Conservation (phyloP, 768 basidiomycete genomes). For the Collybia sordida region DNA sequence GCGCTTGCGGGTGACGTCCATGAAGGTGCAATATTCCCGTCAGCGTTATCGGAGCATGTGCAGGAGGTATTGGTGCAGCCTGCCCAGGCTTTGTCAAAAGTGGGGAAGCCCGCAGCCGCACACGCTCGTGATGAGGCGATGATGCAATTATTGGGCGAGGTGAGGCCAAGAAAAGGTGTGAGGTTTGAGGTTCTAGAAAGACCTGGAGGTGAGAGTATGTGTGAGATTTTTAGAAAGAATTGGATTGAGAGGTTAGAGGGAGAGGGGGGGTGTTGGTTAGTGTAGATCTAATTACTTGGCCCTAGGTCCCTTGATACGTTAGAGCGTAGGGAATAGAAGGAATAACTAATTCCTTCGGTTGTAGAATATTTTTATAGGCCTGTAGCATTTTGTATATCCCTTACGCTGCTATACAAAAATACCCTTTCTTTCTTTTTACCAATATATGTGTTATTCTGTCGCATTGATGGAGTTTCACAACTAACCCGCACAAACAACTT, state of each 20-base stretch:
- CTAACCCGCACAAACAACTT: no score
- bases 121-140: constrained; percentile 26
- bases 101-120: constrained; percentile 9
- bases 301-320: no score
- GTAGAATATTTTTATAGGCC: no score
- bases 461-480: no score
- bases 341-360: no score
- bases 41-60: constrained; percentile 24
- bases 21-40: constrained; percentile 8
- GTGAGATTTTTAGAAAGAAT: constrained; percentile 13
- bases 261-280: constrained; percentile 10
- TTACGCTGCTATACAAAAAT: no score
- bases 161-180: constrained; percentile 9
- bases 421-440: no score
- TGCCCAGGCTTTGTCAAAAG: constrained; percentile 15
- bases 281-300: no score
- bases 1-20: constrained; percentile 18
- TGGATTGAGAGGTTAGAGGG: constrained; percentile 19
- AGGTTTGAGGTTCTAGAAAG: constrained; percentile 10
- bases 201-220: not conserved
- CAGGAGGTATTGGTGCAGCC: constrained; percentile 26
- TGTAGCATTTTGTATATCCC: no score
- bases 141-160: constrained; percentile 22
- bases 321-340: no score
- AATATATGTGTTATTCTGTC: no score